Base-by-base conservation (phyloP, 305 asterid genomes). In the Solanum hybrid region DNA sequence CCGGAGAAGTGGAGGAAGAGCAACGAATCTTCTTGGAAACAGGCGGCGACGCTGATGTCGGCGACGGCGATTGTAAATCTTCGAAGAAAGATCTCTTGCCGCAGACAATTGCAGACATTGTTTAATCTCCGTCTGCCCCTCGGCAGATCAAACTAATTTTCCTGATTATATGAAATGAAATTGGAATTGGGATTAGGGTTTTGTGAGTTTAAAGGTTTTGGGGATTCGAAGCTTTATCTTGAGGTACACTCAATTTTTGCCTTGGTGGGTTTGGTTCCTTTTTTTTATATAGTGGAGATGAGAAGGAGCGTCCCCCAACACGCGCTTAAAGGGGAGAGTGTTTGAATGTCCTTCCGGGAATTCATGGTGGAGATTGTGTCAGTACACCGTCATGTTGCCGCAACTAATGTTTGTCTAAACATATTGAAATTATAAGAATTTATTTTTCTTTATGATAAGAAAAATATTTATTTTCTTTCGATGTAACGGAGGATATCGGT, bases 71-170 rank as follows among this genome's bases (percentile, higher is more conserved):
- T 85, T 91, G 96, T 12, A 91, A 90, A 31, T 95, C 99, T 89
- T 96, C 98, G 88, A 95, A 93, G 94, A 94, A 97, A 72, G 95
- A 94, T 91, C 99, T 92, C 96, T 97, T 97, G 64, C 98, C 97
- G 51, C 98, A 96, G 56, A 95, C 94, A 10, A 94, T 85, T 36
- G 98, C 95, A 93, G 98, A 93, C 98, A 96, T 96, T 69, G 80
- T 87, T 87, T 1, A 66, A 71, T 69, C 38, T 71, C 27, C 51
- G 86, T 38, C 75, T 87, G 26, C 87, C 29, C 1, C 77, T 26
- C 19, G 77, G 77, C 77, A 71, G 77, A 71, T 26, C 77, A 71
- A 71, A 71, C 34, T 8, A 5, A 26, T 11, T 26, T 71, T 71
- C 34, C 77, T 71, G 34, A 71, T 71, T 26, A 71, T 71, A 71